Base-by-base conservation (phyloP, 2,329 filamentous ascomycete genomes). In the Hypocreales sp. region DNA sequence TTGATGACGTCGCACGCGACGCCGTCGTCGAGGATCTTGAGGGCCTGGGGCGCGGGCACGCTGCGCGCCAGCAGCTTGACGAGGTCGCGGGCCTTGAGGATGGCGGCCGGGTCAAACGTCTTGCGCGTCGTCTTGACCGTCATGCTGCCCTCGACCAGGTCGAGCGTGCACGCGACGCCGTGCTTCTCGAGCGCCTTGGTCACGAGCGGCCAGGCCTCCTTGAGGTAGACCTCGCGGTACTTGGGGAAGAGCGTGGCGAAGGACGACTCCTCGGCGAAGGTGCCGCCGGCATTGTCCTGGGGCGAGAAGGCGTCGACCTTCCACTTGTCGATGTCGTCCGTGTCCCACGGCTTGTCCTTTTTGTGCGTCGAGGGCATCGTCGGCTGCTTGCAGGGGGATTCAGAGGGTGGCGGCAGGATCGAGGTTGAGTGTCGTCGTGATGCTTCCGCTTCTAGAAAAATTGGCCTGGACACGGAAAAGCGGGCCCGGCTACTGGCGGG, bases 291-390 rank as follows among this genome's bases (percentile, higher is more conserved):
- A 55, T 95, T 95, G 58, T 95, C 79, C 39, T 80, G 73, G 26
- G 81, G 70, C 22, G 73, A 87, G 58, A 95, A 95, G 16, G 73
- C 58, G 21, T 93, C 84, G 42, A 86, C 60, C 72, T 84, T 87
- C 84, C 84, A 95, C 53, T 94, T 92, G 58, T 95, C 87, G 38
- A 95, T 82, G 46, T 94, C 90, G 36, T 92, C 86, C 31, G 86
- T 92, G 46, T 94, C 86, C 86, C 86, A 92, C 30, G 83, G 80
- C 54, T 93, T 93, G 4, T 92, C 82, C 40, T 71, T 78, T 35
- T 93, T 79, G 57, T 93, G 73, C 38, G 79, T 92, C 17, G 82
- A 90, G 36, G 84, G 83, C 84, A 93, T 84, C 20, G 30, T 38
- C 16, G 26, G 22, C n/a, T 13, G 24, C 27, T n/a, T 25, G 20